Evolutionary conservation across 2,329 filamentous ascomycete species (phyloP).

Genomic region (Cercospora berteroae): DNA sequence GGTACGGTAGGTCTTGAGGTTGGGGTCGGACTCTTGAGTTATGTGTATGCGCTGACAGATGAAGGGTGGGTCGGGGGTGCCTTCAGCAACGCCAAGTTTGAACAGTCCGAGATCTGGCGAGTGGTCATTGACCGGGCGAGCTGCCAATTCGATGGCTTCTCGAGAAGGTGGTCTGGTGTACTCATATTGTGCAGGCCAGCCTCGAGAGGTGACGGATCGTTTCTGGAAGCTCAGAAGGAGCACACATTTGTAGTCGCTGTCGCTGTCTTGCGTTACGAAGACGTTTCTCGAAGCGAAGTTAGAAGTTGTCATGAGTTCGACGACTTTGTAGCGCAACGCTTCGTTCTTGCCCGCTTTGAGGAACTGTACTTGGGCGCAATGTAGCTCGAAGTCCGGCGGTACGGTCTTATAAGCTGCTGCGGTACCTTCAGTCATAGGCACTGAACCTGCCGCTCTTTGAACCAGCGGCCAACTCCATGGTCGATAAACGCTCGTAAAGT

Average conservation of each 20-base stretch:
- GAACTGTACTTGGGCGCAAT: conserved; percentile 6
- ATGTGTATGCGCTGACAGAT: background rate
- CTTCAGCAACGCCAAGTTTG: background rate
- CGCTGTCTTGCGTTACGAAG: background rate
- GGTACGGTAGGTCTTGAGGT: background rate
- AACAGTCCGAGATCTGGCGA: background rate
- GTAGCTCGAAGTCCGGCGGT: background rate
- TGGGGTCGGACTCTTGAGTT: background rate
- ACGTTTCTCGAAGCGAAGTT: conserved; percentile 4
- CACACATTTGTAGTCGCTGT: background rate
- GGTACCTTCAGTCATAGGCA: background rate
- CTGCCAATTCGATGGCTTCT: background rate
- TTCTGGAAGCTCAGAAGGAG: background rate
- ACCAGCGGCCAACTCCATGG: conserved; percentile 6
- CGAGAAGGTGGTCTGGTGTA: background rate
- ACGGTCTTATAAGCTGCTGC: conserved; percentile 11
- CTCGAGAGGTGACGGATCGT: background rate
- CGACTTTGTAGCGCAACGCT: background rate
- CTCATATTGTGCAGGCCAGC: background rate
- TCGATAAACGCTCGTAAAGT: conserved; percentile 5
- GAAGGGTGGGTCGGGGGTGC: background rate
- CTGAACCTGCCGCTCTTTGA: conserved; percentile 1
- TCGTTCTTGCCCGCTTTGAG: background rate
- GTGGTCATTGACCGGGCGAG: background rate
- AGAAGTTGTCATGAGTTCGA: background rate